These are phyloP conservation scores for Decorospora gaudefroyi DNA, from an alignment of 2,329 filamentous ascomycete genomes.

Conservation along the genomic window DNA sequence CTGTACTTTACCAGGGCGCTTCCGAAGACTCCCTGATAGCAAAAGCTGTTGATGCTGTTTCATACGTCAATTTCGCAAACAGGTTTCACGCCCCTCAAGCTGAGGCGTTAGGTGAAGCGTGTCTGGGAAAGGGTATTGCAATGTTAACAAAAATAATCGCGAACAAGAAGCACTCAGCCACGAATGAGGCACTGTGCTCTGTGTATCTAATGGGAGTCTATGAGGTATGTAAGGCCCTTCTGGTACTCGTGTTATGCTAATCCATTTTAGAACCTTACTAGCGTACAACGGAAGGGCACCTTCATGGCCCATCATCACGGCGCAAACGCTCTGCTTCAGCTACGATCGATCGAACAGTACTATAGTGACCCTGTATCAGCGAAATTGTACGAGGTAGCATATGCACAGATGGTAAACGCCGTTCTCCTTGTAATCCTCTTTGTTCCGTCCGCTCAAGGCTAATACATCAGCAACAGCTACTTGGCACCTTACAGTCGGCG, in stretches of 20 bases:
- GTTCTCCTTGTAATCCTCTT: neutral
- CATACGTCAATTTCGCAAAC: slow-evolving; percentile 37
- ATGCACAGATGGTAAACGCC: slow-evolving; percentile 31
- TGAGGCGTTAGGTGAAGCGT: slow-evolving; percentile 29
- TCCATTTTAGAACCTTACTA: slow-evolving; percentile 29
- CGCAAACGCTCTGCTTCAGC: slow-evolving; percentile 34
- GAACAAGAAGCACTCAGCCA: slow-evolving; percentile 25
- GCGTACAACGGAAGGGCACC: slow-evolving; percentile 23
- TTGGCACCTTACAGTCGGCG: slow-evolving; percentile 34
- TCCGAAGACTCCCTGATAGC: slow-evolving; percentile 30
- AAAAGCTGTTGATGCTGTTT: slow-evolving; percentile 31
- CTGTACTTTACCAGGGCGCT: slow-evolving; percentile 29
- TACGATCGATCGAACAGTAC: slow-evolving; percentile 32
- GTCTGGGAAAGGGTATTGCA: slow-evolving; percentile 27
- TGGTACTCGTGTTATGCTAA: neutral
- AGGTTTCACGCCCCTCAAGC: slow-evolving; percentile 34
- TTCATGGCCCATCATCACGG: slow-evolving; percentile 37
- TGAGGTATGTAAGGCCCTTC: slow-evolving; percentile 25
- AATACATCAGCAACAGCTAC: slow-evolving; percentile 26
- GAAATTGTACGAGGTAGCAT: slow-evolving; percentile 35
- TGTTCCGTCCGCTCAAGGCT: slow-evolving; percentile 9
- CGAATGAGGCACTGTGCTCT: slow-evolving; percentile 32
- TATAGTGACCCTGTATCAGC: slow-evolving; percentile 33
- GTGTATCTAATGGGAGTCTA: slow-evolving; percentile 40
- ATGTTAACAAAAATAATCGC: slow-evolving; percentile 31